Percentiles rank a stretch among this genome's conserved stretches.
phyloP scores from a whole-genome alignment of 805 yeast genomes.

The Torulaspora gathmanii region DNA sequence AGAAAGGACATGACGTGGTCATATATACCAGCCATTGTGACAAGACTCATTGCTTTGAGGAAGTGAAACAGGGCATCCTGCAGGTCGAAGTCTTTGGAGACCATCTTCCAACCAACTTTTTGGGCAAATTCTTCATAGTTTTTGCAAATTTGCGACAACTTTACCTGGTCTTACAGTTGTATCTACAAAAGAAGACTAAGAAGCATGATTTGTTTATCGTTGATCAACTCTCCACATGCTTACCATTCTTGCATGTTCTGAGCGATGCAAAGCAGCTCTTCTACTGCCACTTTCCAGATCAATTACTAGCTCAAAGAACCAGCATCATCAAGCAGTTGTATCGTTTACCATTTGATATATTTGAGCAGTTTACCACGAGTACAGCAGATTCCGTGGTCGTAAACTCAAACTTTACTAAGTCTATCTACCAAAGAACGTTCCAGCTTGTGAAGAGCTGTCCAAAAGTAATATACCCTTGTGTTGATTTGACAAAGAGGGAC shows the following conservation, averaged over 20 bases:
- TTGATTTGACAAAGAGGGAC: slow-evolving; percentile 41
- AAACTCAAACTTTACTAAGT: slow-evolving; percentile 77
- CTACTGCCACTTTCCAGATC: slow-evolving; percentile 97
- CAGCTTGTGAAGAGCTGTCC: slow-evolving; percentile 30
- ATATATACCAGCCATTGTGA: slow-evolving; percentile 92
- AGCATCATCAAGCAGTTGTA: slow-evolving; percentile 56
- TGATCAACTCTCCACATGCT: slow-evolving; percentile 82
- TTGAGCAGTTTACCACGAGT: slow-evolving; percentile 77
- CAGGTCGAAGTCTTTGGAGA: slow-evolving; percentile 77
- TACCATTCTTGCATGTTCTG: slow-evolving; percentile 55
- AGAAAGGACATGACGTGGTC: slow-evolving; percentile 55
- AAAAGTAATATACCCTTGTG: slow-evolving; percentile 54
- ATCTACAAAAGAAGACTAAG: slow-evolving; percentile 42
- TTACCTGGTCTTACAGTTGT: slow-evolving; percentile 50
- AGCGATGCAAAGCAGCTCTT: slow-evolving; percentile 54
- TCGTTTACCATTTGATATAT: slow-evolving; percentile 74
- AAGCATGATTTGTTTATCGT: slow-evolving; percentile 70
- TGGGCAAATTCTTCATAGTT: slow-evolving; percentile 67
- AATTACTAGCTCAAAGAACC: slow-evolving; percentile 59
- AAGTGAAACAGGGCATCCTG: slow-evolving; percentile 56
- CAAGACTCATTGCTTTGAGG: slow-evolving; percentile 82
- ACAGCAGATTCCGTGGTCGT: slow-evolving; percentile 78
- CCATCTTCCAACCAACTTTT: slow-evolving; percentile 64
- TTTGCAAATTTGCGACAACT: slow-evolving; percentile 83
- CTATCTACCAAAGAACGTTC: slow-evolving; percentile 65